Conservation (phyloP, 306 rosid species). For the Castanea crenata region DNA sequence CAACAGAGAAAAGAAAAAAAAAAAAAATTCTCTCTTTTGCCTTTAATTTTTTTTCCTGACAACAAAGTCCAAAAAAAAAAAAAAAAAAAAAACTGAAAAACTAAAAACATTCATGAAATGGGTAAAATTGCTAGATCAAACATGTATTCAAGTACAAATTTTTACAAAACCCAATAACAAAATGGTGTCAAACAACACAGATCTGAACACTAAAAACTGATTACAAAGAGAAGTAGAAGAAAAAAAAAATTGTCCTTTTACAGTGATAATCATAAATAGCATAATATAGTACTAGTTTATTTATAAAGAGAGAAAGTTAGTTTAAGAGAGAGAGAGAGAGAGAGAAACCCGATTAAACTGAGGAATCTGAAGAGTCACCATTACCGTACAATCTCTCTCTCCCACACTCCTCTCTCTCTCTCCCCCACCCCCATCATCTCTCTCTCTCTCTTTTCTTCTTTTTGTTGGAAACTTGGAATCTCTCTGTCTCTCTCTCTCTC, state of each 20-base stretch:
- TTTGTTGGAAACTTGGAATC: too few relatives aligned
- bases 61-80: not conserved
- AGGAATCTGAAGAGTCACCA: constrained; percentile 52
- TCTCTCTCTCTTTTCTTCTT: not conserved
- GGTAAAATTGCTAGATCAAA: constrained; percentile 16
- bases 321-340: constrained; percentile 14
- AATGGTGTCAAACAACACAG: constrained; percentile 18
- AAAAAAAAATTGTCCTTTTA: constrained; percentile 3
- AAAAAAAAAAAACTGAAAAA: not conserved
- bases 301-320: constrained; percentile 15
- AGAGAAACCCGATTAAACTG: constrained; percentile 19
- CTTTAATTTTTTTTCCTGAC: not conserved
- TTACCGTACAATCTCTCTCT: constrained; percentile 31
- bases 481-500: not conserved
- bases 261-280: not conserved
- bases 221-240: not conserved
- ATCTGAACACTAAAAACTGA: constrained; percentile 34
- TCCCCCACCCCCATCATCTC: not conserved
- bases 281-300: not conserved
- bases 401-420: not conserved
- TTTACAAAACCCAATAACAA: constrained; percentile 3
- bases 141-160: not conserved
- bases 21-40: too few relatives aligned
- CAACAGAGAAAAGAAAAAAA: not conserved
- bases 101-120: constrained; percentile 2